phyloP scores from a whole-genome alignment of 192 early-diverging fungal species.

The Paraglomus occultum region DNA sequence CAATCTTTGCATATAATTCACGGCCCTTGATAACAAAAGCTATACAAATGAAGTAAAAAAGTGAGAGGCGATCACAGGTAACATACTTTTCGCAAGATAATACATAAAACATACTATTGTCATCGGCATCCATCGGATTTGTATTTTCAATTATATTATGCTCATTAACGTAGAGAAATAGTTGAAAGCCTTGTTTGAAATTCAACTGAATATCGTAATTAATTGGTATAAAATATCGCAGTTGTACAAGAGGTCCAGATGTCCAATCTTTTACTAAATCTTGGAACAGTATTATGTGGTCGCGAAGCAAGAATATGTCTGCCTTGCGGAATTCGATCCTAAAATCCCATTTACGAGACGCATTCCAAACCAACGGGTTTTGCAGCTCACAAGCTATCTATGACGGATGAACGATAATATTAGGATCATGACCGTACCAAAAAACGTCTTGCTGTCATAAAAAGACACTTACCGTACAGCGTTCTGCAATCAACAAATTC shows the following conservation, averaged over 20 bases:
- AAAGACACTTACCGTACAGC: constrained; percentile 45
- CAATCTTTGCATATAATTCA: constrained; percentile 40
- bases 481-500: constrained; percentile 47
- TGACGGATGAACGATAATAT: neutral
- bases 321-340: constrained; percentile 43
- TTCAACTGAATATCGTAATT: constrained; percentile 56
- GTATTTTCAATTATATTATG: constrained; percentile 76
- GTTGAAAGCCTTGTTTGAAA: constrained; percentile 45
- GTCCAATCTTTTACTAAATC: constrained; percentile 72
- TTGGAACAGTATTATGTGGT: constrained; percentile 73
- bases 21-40: constrained; percentile 45
- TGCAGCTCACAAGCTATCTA: constrained; percentile 58
- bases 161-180: constrained; percentile 71
- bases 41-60: constrained; percentile 9
- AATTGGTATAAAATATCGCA: constrained; percentile 68
- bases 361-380: constrained; percentile 73
- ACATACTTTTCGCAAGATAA: neutral
- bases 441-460: neutral
- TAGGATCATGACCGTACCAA: neutral
- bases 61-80: constrained; percentile 22
- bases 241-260: constrained; percentile 47
- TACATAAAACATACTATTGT: constrained; percentile 59
- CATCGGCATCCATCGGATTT: constrained; percentile 62
- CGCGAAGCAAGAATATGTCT: constrained; percentile 64
- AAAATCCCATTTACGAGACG: constrained; percentile 63